These are phyloP conservation scores for Nicotiana sylvestris DNA, from an alignment of 257 asterid genomes.

Conservation along the genomic window DNA sequence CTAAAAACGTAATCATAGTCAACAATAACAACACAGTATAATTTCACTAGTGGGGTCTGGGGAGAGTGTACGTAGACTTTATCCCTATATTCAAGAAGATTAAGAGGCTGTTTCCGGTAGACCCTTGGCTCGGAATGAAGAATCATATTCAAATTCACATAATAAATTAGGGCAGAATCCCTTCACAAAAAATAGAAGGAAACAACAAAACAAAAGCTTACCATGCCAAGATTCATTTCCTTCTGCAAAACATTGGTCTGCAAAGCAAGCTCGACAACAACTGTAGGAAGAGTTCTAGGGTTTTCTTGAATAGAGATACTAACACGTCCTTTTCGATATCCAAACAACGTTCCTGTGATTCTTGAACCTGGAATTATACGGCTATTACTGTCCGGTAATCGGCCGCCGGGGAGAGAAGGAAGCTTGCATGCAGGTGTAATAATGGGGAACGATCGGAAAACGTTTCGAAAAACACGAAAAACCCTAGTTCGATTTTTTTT, in stretches of 20 bases:
- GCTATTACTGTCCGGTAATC: slow-evolving; percentile 14
- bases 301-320: slow-evolving; percentile 47
- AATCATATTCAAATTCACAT: no score
- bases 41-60: no score
- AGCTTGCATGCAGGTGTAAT: slow-evolving; percentile 55
- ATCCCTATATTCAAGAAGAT: no score
- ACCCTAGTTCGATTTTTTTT: slow-evolving; percentile 30
- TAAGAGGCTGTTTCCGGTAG: no score
- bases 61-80: no score
- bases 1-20: no score
- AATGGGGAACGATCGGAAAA: slow-evolving; percentile 80
- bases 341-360: slow-evolving; percentile 72
- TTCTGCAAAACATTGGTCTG: slow-evolving; percentile 36
- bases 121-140: no score
- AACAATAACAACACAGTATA: no score
- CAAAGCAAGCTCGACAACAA: slow-evolving; percentile 44
- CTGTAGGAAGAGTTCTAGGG: slow-evolving; percentile 30
- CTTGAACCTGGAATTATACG: slow-evolving; percentile 10
- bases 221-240: slow-evolving; percentile 48
- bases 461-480: slow-evolving; percentile 57
- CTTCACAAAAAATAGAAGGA: neutral
- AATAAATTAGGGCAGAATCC: neutral
- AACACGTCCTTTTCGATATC: slow-evolving; percentile 48
- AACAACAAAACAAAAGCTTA: no score
- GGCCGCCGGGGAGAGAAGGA: slow-evolving; percentile 55